Conservation (phyloP, 2,329 filamentous ascomycete genomes). For the Aureobasidium sp. region DNA sequence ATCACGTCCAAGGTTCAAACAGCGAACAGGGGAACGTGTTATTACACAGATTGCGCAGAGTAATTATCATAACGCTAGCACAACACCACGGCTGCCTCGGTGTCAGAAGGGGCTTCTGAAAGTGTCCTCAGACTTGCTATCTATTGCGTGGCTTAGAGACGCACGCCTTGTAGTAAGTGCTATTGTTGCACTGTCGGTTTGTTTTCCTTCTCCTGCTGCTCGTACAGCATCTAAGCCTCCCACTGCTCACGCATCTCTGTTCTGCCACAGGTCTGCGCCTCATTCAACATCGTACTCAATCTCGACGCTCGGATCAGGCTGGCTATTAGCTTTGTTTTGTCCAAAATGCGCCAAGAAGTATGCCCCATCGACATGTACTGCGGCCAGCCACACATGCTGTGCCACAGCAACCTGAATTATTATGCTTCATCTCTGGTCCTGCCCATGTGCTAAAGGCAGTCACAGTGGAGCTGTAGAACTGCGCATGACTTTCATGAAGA, state of each 20-base stretch:
- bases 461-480: no score
- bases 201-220: background rate
- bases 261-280: background rate
- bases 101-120: background rate
- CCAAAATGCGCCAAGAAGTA: background rate
- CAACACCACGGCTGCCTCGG: background rate
- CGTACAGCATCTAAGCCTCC: background rate
- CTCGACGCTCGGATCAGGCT: conserved; percentile 7
- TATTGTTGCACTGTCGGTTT: conserved; percentile 3
- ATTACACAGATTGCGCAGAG: conserved; percentile 11
- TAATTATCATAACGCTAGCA: conserved; percentile 7
- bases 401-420: conserved; percentile 6
- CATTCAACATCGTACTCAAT: background rate
- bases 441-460: no score
- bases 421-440: background rate
- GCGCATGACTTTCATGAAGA: no score
- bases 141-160: background rate
- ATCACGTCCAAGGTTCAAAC: background rate
- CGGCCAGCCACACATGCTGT: background rate
- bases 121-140: background rate
- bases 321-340: conserved; percentile 11
- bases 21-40: conserved; percentile 5
- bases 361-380: background rate
- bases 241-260: background rate
- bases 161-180: background rate